phyloP scores from a whole-genome alignment of 1,139 yeast species.

The Pneumocystis jirovecii region DNA sequence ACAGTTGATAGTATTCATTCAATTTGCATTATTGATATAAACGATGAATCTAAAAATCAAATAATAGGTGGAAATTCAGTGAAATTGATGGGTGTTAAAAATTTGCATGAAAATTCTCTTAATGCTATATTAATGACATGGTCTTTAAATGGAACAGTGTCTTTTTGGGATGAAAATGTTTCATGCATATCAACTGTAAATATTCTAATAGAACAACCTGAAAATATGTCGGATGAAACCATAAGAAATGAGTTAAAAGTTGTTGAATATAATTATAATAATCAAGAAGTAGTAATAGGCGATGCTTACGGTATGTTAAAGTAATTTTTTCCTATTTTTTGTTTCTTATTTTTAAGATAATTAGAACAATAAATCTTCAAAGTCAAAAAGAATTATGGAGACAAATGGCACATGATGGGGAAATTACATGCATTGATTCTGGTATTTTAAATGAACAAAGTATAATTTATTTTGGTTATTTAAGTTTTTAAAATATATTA shows the following conservation, averaged over 20 bases:
- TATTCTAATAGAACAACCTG: background rate
- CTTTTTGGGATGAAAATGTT: background rate
- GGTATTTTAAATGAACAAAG: background rate
- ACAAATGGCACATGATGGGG: constrained; percentile 1
- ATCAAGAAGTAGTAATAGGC: background rate
- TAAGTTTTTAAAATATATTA: background rate
- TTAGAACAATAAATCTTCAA: background rate
- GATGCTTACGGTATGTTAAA: background rate
- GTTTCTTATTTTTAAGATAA: background rate
- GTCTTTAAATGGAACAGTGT: background rate
- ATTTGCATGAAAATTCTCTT: background rate
- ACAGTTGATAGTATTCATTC: background rate
- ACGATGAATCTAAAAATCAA: background rate
- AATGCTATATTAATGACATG: background rate
- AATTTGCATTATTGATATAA: background rate
- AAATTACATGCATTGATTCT: background rate
- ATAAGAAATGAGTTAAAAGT: background rate
- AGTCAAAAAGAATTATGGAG: background rate
- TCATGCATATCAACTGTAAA: background rate
- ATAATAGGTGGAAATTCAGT: background rate
- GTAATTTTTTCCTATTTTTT: background rate
- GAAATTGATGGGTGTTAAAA: background rate
- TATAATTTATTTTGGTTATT: background rate
- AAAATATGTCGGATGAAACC: background rate
- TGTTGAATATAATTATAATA: background rate